Percentiles rank a stretch among this genome's conserved stretches.
Conservation (phyloP, 2,329 filamentous ascomycete species). For the Incumbomyces delicatus region DNA sequence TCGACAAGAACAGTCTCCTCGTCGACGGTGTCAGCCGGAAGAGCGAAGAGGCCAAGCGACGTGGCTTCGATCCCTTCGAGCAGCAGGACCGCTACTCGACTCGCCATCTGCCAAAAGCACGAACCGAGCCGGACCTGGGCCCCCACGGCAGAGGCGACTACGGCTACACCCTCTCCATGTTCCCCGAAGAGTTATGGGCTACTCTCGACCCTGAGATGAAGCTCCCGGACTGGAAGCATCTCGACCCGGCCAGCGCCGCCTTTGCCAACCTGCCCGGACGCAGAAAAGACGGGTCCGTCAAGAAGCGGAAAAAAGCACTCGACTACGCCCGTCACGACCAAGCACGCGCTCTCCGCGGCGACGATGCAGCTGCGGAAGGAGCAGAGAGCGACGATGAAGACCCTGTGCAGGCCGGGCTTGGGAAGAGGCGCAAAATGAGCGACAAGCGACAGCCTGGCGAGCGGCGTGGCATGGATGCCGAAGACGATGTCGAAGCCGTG, state of each 20-base stretch:
- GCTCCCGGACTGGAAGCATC: conserved; percentile 1
- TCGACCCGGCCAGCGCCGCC: neutral
- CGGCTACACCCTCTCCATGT: conserved; percentile 3
- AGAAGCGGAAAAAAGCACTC: conserved; percentile 2
- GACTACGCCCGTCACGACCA: neutral
- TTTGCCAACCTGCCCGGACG: neutral
- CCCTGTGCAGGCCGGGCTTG: neutral
- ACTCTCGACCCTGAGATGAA: neutral
- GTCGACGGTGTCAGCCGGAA: conserved; percentile 1
- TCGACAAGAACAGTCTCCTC: conserved; percentile 1
- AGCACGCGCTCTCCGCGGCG: neutral
- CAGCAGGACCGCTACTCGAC: conserved; percentile 3
- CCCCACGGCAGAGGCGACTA: conserved; percentile 1
- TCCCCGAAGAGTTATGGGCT: conserved; percentile 5
- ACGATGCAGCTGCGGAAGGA: neutral
- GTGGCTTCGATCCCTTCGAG: conserved; percentile 6
- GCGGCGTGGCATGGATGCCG: conserved; percentile 3
- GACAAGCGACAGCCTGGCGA: neutral
- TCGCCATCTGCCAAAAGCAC: neutral
- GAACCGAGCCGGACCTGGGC: conserved; percentile 1
- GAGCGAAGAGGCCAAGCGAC: neutral
- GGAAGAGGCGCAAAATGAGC: neutral
- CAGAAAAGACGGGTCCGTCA: neutral
- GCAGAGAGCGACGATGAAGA: neutral
- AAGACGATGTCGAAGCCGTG: conserved; percentile 2